phyloP scores from a whole-genome alignment of 352 stramenopile species.

The Pythium scleroteichum region DNA sequence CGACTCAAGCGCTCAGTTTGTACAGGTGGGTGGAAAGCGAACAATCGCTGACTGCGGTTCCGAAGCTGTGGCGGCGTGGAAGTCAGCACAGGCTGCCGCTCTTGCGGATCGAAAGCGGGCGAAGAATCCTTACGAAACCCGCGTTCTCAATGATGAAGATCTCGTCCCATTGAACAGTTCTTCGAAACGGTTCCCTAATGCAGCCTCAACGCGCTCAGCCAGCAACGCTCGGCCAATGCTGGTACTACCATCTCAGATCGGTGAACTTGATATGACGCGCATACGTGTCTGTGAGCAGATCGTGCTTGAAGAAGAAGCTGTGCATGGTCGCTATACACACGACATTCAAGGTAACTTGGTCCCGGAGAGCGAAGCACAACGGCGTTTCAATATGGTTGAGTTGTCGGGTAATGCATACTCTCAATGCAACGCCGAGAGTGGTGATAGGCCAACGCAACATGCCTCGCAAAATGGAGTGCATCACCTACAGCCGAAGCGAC shows the following conservation, averaged over 20 bases:
- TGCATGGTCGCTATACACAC: slow-evolving; percentile 59
- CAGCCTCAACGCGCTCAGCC: neutral
- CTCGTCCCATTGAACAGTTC: slow-evolving; percentile 44
- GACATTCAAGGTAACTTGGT: slow-evolving; percentile 74
- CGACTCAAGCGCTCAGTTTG: slow-evolving; percentile 40
- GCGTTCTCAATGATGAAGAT: slow-evolving; percentile 85
- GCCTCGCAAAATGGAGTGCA: neutral
- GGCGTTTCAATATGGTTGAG: slow-evolving; percentile 56
- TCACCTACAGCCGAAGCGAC: neutral
- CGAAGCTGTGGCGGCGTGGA: slow-evolving; percentile 20
- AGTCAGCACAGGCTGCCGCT: slow-evolving; percentile 28
- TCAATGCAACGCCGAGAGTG: neutral
- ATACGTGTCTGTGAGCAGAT: slow-evolving; percentile 69
- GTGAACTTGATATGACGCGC: slow-evolving; percentile 82
- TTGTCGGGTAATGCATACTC: slow-evolving; percentile 53
- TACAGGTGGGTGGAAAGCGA: slow-evolving; percentile 68
- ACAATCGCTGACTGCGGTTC: slow-evolving; percentile 6
- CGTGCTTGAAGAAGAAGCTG: slow-evolving; percentile 70
- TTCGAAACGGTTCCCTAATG: slow-evolving; percentile 3
- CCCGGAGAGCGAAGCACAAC: slow-evolving; percentile 56
- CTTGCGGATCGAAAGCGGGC: slow-evolving; percentile 56
- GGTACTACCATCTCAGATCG: slow-evolving; percentile 65
- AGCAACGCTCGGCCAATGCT: slow-evolving; percentile 19
- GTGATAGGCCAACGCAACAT: neutral
- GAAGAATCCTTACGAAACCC: slow-evolving; percentile 84